Evolutionary conservation across 371 early-diverging fungal species (phyloP).

Genomic region (Conidiobolus incongruus): DNA sequence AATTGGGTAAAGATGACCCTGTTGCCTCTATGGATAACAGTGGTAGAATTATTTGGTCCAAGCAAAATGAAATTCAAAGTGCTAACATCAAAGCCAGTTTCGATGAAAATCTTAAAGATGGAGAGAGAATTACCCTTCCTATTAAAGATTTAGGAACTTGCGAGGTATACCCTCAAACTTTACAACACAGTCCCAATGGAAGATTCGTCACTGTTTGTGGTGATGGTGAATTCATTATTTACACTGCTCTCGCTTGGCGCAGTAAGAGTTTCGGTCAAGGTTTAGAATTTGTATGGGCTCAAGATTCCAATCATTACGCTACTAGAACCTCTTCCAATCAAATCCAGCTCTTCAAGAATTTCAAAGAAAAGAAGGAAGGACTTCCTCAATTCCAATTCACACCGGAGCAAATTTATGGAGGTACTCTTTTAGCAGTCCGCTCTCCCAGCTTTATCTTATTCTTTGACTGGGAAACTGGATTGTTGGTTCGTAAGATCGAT

Average conservation of each 20-base stretch:
- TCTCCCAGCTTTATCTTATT: conserved; percentile 46
- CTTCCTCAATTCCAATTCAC: conserved; percentile 43
- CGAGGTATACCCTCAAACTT: conserved; percentile 86
- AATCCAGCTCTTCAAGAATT: conserved; percentile 74
- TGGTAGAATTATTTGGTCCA: conserved; percentile 95
- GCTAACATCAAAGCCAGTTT: conserved; percentile 70
- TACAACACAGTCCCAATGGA: conserved; percentile 95
- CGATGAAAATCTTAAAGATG: conserved; percentile 50
- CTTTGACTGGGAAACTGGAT: conserved; percentile 91
- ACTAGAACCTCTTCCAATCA: conserved; percentile 74
- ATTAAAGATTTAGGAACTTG: conserved; percentile 92
- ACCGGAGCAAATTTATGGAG: conserved; percentile 87
- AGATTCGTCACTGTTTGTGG: conserved; percentile 96
- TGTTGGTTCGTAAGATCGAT: conserved; percentile 81
- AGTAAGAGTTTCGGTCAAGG: conserved; percentile 95
- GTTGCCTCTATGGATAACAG: conserved; percentile 88
- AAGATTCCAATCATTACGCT: conserved; percentile 86
- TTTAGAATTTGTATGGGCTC: conserved; percentile 90
- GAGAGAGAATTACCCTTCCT: conserved; percentile 65
- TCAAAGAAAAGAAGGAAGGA: conserved; percentile 61
- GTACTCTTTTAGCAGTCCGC: conserved; percentile 73
- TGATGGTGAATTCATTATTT: conserved; percentile 97
- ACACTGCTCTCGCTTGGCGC: conserved; percentile 96
- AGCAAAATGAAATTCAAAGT: conserved; percentile 85
- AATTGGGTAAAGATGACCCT: conserved; percentile 90